Percentiles rank a stretch among this genome's conserved stretches.
Conservation (phyloP, 192 early-diverging fungal species). For the Coemansia sp. region DNA sequence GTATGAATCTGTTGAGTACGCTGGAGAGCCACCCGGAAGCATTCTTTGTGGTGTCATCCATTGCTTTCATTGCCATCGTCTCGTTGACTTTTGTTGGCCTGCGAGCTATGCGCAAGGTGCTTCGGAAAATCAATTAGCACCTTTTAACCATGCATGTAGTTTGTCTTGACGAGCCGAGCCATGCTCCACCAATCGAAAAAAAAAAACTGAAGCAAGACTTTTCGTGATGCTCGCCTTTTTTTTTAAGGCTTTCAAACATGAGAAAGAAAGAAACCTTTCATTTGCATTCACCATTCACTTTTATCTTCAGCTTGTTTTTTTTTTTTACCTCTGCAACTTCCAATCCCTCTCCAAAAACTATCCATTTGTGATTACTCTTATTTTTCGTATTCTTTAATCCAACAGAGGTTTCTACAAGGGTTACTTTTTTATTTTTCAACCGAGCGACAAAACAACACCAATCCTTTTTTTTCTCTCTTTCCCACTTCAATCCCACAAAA, state of each 20-base stretch:
- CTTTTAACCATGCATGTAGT: too few relatives aligned
- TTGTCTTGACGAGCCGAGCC: too few relatives aligned
- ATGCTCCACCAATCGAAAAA: too few relatives aligned
- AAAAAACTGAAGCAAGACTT: too few relatives aligned
- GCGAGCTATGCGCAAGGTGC: slow-evolving; percentile 49
- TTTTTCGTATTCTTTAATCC: background rate
- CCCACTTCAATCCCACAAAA: slow-evolving; percentile 9
- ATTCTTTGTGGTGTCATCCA: slow-evolving; percentile 63
- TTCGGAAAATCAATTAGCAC: slow-evolving; percentile 43
- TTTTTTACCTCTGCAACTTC: background rate
- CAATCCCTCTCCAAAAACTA: background rate
- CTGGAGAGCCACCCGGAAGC: slow-evolving; percentile 69
- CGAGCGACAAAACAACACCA: background rate
- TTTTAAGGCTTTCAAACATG: background rate
- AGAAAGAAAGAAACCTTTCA: background rate
- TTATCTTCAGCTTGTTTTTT: background rate
- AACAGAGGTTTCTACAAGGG: too few relatives aligned
- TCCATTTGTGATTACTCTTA: too few relatives aligned
- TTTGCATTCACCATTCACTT: background rate
- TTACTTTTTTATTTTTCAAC: background rate
- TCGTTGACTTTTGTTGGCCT: slow-evolving; percentile 36
- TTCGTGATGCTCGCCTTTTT: too few relatives aligned
- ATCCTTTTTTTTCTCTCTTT: background rate
- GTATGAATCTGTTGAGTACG: slow-evolving; percentile 84
- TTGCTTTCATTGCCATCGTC: slow-evolving; percentile 45